Percentiles rank a stretch among this genome's conserved stretches.
Evolutionary conservation across 2,329 filamentous ascomycete genomes (phyloP).

Genomic region (Beauveria pseudobassiana): DNA sequence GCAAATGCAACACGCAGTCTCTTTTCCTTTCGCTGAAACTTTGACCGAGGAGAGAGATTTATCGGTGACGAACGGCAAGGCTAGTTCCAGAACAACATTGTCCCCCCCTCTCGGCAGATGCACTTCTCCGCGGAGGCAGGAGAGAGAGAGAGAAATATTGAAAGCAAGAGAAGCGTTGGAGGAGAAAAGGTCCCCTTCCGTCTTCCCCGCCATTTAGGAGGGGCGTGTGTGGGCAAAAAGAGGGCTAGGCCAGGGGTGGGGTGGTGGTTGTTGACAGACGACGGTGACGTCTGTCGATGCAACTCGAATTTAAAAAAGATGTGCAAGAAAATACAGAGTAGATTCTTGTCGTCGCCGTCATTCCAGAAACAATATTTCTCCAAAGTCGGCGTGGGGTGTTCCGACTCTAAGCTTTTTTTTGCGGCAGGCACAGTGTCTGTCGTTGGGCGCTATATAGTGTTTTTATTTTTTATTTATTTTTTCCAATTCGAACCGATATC

Average conservation of each 20-base stretch:
- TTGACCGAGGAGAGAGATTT: background rate
- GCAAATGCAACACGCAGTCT: background rate
- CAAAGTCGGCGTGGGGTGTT: background rate
- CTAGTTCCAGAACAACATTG: background rate
- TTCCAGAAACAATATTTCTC: background rate
- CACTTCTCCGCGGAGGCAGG: background rate
- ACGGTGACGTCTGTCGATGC: background rate
- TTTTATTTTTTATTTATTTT: background rate
- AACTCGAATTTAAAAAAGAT: background rate
- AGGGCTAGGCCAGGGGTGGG: background rate
- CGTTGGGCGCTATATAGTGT: background rate
- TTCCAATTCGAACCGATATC: background rate
- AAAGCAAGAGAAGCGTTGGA: background rate
- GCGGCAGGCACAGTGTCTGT: background rate
- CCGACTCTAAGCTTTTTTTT: no score
- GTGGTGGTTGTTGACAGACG: background rate
- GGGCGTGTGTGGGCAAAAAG: background rate
- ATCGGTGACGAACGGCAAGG: background rate
- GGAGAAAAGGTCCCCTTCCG: background rate
- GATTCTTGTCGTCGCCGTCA: background rate
- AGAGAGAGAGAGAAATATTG: background rate
- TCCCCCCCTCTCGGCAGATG: background rate
- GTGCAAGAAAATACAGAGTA: background rate
- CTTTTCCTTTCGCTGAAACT: background rate
- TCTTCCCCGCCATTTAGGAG: no score